Evolutionary conservation across 2,329 filamentous ascomycete species (phyloP), one percentile per base, ranked within the genome.

Genomic region (Scopulariopsis brevicaulis): DNA sequence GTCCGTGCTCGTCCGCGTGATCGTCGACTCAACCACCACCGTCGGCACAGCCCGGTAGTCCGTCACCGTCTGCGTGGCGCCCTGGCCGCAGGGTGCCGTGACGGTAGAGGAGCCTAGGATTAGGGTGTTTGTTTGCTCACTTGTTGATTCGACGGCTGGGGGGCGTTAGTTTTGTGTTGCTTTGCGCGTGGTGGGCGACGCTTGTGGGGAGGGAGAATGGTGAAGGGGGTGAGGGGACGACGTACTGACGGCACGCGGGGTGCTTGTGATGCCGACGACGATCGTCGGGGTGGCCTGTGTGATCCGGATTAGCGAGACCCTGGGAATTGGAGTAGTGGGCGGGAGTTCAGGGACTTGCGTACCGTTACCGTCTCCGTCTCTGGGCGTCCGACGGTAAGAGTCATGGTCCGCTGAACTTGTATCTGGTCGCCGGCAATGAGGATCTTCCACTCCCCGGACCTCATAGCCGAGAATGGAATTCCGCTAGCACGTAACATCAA

Each of bases 401-500:
- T 67, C 57, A 73, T 66, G 14, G 63, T 66, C 53, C 71, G 69
- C 61, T 73, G 71, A 20, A 70, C 66, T 3, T 68, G 68, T 22
- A 73, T 66, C 60, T 69, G 68, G 28, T 64, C 57, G 20, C 71
- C 70, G n/a, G 65, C 63, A 25, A 73, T 61, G 24, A 72, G 64
- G 52, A 73, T 72, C 63, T 63, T 72, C 67, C 71, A 73, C 51
- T 63, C 60, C 18, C 71, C 70, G 0, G 70, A 69, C 35, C 59
- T 60, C 70, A 73, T 72, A 18, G 65, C 65, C 14, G 70, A 73
- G 62, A 66, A 73, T 1, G 66, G 67, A 43, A 73, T 71, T 48
- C 67, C 65, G 55, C 70, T 72, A 37, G 22, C 10, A 48, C 18
- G 50, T 40, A 20, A 18, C 20, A 52, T 56, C 22, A 40, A 10